These are phyloP conservation scores for Auriscalpium orientale DNA, from an alignment of 768 basidiomycete genomes.

Conservation along the genomic window DNA sequence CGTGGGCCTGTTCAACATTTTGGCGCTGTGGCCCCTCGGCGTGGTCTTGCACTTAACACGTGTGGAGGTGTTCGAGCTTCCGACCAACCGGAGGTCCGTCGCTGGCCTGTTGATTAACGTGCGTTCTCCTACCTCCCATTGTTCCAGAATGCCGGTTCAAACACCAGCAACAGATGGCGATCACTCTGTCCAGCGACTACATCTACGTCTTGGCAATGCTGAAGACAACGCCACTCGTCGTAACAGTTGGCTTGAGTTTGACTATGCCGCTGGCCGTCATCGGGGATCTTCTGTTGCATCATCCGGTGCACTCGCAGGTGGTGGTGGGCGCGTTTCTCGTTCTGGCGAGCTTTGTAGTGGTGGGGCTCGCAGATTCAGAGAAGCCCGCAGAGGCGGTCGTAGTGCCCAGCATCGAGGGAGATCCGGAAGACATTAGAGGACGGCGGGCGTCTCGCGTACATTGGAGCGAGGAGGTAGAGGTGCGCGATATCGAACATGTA, in stretches of 20 bases:
- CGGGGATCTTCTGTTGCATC: constrained; percentile 66
- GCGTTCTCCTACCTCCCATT: constrained; percentile 10
- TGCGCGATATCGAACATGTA: background rate
- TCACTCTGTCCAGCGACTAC: constrained; percentile 80
- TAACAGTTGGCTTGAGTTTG: constrained; percentile 85
- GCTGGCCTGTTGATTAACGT: constrained; percentile 51
- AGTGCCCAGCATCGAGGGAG: background rate
- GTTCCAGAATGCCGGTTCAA: no score
- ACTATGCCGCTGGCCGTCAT: constrained; percentile 89
- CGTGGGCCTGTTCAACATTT: constrained; percentile 81
- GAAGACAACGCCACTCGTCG: constrained; percentile 91
- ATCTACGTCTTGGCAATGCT: constrained; percentile 88
- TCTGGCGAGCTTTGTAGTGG: constrained; percentile 64
- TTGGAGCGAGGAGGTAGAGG: background rate
- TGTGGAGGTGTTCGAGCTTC: constrained; percentile 68
- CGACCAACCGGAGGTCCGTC: constrained; percentile 42
- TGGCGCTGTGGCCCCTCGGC: constrained; percentile 69
- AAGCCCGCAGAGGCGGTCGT: constrained; percentile 9
- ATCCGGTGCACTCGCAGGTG: constrained; percentile 49
- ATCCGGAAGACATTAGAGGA: background rate
- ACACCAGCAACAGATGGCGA: constrained; percentile 52
- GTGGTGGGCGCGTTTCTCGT: constrained; percentile 73
- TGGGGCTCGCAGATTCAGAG: constrained; percentile 49
- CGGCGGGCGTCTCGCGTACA: background rate
- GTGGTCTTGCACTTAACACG: constrained; percentile 68